A percentile compares a stretch with the other conserved stretches of the same genome.
Conservation (phyloP, 441 rosid genomes). For the Pelargonium citronellum region DNA sequence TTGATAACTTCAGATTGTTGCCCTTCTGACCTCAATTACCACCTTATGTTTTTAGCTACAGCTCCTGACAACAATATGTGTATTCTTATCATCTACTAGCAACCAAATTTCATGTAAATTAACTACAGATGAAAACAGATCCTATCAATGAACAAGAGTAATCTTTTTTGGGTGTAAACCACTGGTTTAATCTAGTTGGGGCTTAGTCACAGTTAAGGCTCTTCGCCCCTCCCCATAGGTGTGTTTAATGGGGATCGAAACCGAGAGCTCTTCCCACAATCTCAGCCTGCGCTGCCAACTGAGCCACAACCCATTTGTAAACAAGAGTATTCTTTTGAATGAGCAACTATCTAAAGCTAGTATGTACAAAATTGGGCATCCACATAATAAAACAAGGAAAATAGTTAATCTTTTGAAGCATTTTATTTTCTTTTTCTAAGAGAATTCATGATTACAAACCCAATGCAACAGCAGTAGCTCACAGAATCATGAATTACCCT, state of each 20-base stretch:
- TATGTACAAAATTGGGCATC: not conserved
- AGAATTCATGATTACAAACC: not conserved
- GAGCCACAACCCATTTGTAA: not conserved
- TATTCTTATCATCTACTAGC: not conserved
- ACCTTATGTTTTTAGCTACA: not conserved
- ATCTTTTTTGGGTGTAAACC: not conserved
- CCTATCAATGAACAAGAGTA: not conserved
- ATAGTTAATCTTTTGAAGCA: conserved; percentile 1
- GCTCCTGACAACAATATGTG: not conserved
- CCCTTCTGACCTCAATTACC: not conserved
- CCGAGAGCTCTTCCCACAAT: too few relatives aligned
- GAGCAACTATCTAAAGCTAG: not conserved
- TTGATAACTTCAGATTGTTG: conserved; percentile 2
- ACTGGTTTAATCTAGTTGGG: too few relatives aligned
- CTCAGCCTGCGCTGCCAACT: too few relatives aligned
- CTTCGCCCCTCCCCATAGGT: too few relatives aligned
- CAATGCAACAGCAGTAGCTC: not conserved
- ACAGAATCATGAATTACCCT: conserved; percentile 1
- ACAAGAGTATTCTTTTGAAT: not conserved
- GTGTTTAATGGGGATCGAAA: too few relatives aligned
- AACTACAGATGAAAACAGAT: not conserved
- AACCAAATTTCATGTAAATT: not conserved
- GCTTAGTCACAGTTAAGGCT: too few relatives aligned
- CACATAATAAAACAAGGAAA: not conserved
- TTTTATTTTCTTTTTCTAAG: not conserved